Evolutionary conservation across 345 rosid genomes (phyloP).

Genomic region (Crucihimalaya himalaica): DNA sequence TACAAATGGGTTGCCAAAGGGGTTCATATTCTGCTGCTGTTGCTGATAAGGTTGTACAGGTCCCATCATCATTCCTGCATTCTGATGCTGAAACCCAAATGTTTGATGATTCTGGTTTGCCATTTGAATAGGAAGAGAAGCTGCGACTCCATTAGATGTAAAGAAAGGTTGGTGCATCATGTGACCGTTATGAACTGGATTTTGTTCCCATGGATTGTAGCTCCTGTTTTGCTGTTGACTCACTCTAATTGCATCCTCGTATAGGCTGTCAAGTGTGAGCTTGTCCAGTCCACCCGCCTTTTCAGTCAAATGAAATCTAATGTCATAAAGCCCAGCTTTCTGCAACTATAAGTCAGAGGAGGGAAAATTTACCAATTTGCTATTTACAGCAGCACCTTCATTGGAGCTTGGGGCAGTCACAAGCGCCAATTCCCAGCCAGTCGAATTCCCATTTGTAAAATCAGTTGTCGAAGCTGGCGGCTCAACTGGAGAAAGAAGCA

Average conservation of each 20-base stretch:
- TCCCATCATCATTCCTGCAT: slow-evolving; percentile 68
- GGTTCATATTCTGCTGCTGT: slow-evolving; percentile 31
- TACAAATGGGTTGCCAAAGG: slow-evolving; percentile 43
- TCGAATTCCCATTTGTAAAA: slow-evolving; percentile 45
- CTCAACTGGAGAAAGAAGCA: slow-evolving; percentile 57
- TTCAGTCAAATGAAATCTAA: slow-evolving; percentile 12
- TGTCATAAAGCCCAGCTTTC: background rate
- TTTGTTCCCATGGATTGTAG: slow-evolving; percentile 89
- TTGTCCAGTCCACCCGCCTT: slow-evolving; percentile 96
- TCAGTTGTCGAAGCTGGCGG: slow-evolving; percentile 51
- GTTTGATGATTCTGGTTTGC: slow-evolving; percentile 36
- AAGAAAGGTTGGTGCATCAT: slow-evolving; percentile 52
- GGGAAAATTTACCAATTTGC: slow-evolving; percentile 64
- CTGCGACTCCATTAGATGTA: slow-evolving; percentile 26
- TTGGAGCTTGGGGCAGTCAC: slow-evolving; percentile 92
- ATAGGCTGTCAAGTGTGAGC: slow-evolving; percentile 90
- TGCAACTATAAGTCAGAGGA: background rate
- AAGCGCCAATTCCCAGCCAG: slow-evolving; percentile 96
- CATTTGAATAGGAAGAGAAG: slow-evolving; percentile 31
- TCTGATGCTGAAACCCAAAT: slow-evolving; percentile 44
- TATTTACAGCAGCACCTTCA: slow-evolving; percentile 61
- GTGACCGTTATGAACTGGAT: slow-evolving; percentile 46
- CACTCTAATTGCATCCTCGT: slow-evolving; percentile 91
- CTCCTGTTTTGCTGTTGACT: slow-evolving; percentile 64
- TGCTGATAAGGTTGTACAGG: slow-evolving; percentile 32